These are phyloP conservation scores for Hypocrella siamensis DNA, from an alignment of 2,329 filamentous ascomycete species.

Conservation along the genomic window DNA sequence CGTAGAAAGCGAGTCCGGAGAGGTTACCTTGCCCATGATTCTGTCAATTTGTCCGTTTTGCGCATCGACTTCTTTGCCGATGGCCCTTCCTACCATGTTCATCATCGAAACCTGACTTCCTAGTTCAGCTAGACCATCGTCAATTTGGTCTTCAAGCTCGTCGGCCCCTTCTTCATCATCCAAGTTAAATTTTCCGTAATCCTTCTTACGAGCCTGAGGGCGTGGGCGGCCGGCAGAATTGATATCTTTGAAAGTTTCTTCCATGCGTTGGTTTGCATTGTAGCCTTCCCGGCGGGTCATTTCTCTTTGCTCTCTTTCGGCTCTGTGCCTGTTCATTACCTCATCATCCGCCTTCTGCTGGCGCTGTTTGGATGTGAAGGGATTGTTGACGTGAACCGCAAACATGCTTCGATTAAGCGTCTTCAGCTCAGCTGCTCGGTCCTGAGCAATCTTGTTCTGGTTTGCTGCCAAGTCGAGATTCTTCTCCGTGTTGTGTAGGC, in stretches of 20 bases:
- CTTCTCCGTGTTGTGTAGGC: conserved; percentile 66
- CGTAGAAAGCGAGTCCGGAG: background rate
- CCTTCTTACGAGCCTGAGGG: conserved; percentile 20
- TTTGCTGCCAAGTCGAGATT: conserved; percentile 69
- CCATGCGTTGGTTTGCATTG: conserved; percentile 36
- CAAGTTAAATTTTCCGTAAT: conserved; percentile 54
- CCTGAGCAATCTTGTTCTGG: conserved; percentile 61
- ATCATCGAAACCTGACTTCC: conserved; percentile 54
- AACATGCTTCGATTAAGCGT: conserved; percentile 85
- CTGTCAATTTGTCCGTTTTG: conserved; percentile 64
- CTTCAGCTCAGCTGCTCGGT: conserved; percentile 70
- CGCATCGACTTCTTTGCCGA: conserved; percentile 56
- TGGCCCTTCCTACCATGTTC: conserved; percentile 58
- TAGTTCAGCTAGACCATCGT: conserved; percentile 46
- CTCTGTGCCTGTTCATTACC: conserved; percentile 52
- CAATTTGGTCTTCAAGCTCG: conserved; percentile 37
- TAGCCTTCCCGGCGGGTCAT: conserved; percentile 39
- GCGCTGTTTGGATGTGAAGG: conserved; percentile 57
- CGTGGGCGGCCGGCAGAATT: conserved; percentile 11
- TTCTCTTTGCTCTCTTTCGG: conserved; percentile 50
- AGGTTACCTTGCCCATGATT: conserved; percentile 59
- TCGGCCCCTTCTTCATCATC: conserved; percentile 42
- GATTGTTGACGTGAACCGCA: conserved; percentile 61
- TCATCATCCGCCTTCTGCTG: conserved; percentile 49
- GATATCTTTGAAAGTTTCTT: conserved; percentile 30